A percentile compares a stretch with the other conserved stretches of the same genome.
Conservation (phyloP, 192 early-diverging fungal genomes). For the Endogone sp. region DNA sequence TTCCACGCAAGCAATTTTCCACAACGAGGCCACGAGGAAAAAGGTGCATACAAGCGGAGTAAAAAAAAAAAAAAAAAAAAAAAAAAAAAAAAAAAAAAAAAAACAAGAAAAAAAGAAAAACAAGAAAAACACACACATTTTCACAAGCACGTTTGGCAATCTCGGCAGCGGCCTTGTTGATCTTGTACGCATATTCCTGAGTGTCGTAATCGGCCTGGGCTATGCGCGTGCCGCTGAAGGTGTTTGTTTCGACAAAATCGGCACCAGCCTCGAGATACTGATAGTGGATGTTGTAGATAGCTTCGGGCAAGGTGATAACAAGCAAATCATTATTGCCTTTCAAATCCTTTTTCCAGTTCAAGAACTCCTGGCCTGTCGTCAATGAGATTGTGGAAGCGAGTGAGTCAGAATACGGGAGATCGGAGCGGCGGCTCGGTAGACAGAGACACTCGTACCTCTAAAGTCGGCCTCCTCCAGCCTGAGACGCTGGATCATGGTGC, state of each 20-base stretch:
- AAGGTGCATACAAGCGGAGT: too few species aligned
- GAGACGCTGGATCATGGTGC: slow-evolving; percentile 85
- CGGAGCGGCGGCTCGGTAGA: too few species aligned
- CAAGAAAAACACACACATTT: slow-evolving; percentile 39
- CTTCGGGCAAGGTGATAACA: slow-evolving; percentile 85
- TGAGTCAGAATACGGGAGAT: not conserved
- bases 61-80: too few species aligned
- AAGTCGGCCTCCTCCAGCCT: slow-evolving; percentile 83
- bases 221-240: slow-evolving; percentile 90
- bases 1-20: too few species aligned
- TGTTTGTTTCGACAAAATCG: slow-evolving; percentile 96
- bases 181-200: slow-evolving; percentile 82
- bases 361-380: slow-evolving; percentile 69
- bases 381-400: not conserved
- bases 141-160: slow-evolving; percentile 83
- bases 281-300: slow-evolving; percentile 86
- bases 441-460: slow-evolving; percentile 61
- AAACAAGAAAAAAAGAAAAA: not conserved
- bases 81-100: too few species aligned
- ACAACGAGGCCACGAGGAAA: too few species aligned
- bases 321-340: slow-evolving; percentile 97
- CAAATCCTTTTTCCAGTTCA: slow-evolving; percentile 78
- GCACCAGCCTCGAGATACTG: slow-evolving; percentile 88
- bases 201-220: slow-evolving; percentile 90
- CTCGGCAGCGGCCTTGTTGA: slow-evolving; percentile 88